Conservation (phyloP, 2,329 filamentous ascomycete species). For the Fusarium bactridioides region DNA sequence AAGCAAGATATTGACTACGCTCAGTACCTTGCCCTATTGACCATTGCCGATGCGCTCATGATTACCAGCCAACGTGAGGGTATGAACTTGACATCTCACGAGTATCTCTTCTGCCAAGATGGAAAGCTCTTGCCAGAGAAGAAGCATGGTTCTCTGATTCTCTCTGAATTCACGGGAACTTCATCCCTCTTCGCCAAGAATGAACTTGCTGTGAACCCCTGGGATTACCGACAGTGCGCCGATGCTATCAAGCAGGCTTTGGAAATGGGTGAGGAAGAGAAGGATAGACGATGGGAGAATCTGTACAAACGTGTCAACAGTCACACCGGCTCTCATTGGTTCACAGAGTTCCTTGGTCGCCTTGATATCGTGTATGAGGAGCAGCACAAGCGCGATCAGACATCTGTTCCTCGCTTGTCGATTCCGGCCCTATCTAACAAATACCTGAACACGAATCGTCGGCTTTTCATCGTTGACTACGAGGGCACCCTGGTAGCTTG, state of each 20-base stretch:
- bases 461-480: slow-evolving; percentile 91
- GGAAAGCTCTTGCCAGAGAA: slow-evolving; percentile 73
- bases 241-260: slow-evolving; percentile 85
- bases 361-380: slow-evolving; percentile 82
- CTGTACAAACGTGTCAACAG: slow-evolving; percentile 77
- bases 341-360: slow-evolving; percentile 74
- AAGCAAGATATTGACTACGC: slow-evolving; percentile 94
- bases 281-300: slow-evolving; percentile 75
- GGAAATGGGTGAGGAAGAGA: slow-evolving; percentile 80
- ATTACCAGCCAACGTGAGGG: slow-evolving; percentile 95
- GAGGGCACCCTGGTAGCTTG: slow-evolving; percentile 91
- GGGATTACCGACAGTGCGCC: slow-evolving; percentile 90
- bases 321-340: slow-evolving; percentile 88
- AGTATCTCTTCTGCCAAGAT: slow-evolving; percentile 93
- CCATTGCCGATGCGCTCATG: slow-evolving; percentile 89
- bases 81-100: slow-evolving; percentile 96
- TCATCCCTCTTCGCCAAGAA: slow-evolving; percentile 83
- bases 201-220: slow-evolving; percentile 89
- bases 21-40: slow-evolving; percentile 91
- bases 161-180: slow-evolving; percentile 95
- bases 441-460: slow-evolving; percentile 71
- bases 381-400: slow-evolving; percentile 84
- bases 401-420: slow-evolving; percentile 85
- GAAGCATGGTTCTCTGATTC: slow-evolving; percentile 86
- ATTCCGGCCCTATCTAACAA: slow-evolving; percentile 68